Base-by-base conservation (phyloP, 1,139 yeast genomes). In the Yamadazyma epiphylla region DNA sequence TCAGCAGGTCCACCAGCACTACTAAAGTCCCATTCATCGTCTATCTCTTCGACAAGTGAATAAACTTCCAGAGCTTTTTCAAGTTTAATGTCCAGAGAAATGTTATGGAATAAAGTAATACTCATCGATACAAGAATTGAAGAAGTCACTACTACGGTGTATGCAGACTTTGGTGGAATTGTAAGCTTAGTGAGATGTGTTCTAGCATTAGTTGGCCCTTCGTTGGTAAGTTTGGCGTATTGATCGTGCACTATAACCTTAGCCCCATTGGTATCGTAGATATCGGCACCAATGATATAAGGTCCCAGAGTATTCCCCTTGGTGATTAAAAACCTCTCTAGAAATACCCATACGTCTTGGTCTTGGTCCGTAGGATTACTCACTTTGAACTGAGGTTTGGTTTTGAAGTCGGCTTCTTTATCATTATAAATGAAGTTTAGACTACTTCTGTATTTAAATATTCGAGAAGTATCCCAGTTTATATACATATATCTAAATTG, bases 1-100 rank as follows among this genome's bases (percentile, higher is more conserved):
- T 71, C 44, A 74, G 79, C 74, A 39, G 68, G 72, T 0, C 91
- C 89, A 2, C 86, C 88, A 25, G 68, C 55, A 11, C 55, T 54
- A 2, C 53, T 53, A 2, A 49, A 44, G 10, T 55, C 58, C 89
- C 91, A 82, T 19, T 51, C 55, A 8, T 70, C 81, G 0, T 52
- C 46, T 2, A 53, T 28, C 0, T 55, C 33, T 2, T 55, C 50
- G 1, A 43, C 37, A 1, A 41, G 33, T 3, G 49, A 39, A 27
- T 52, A 53, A 15, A 45, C 45, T n/a, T 48, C 42, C 8, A 35
- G 43, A 13, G 53, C 55, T 35, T 58, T 65, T 9, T 23, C 9
- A 5, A 70, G 28, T 4, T 29, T 29, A 12, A 67, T 31, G 0
- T 43, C 40, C 3, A 40, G 33, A 1, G 43, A 35, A 8, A 57